A percentile compares a stretch with the other conserved stretches of the same genome.
Evolutionary conservation across 2,329 filamentous ascomycete genomes (phyloP).

Genomic region (Penicillium sp.): DNA sequence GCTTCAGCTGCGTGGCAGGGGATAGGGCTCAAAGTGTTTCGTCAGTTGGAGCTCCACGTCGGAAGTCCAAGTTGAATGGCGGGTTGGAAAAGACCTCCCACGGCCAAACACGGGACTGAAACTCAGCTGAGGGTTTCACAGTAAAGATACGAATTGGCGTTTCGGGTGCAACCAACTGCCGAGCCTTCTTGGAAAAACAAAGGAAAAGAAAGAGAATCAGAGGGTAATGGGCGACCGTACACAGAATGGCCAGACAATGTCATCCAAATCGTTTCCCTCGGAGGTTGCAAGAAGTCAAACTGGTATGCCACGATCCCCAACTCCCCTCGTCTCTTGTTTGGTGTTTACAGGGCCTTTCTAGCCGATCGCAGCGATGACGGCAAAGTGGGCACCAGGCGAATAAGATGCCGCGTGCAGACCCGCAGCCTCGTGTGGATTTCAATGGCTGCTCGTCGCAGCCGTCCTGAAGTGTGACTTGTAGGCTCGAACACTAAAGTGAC

Average conservation of each 20-base stretch:
- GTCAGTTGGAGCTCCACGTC: slow-evolving; percentile 26
- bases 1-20: slow-evolving; percentile 11
- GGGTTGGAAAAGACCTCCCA: slow-evolving; percentile 13
- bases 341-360: slow-evolving; percentile 19
- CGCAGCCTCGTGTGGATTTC: slow-evolving; percentile 9
- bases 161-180: too few species aligned
- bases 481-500: neutral
- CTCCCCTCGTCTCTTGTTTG: slow-evolving; percentile 10
- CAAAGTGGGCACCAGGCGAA: slow-evolving; percentile 16
- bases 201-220: too few species aligned
- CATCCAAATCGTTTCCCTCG: too few species aligned
- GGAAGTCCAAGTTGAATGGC: slow-evolving; percentile 17
- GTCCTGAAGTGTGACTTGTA: neutral
- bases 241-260: too few species aligned
- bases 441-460: neutral
- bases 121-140: slow-evolving; percentile 20
- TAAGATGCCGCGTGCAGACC: slow-evolving; percentile 14
- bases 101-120: slow-evolving; percentile 12
- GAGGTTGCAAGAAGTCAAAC: slow-evolving; percentile 2
- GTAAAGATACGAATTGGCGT: too few species aligned
- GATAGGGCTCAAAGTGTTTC: slow-evolving; percentile 9
- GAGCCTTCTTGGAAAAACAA: too few species aligned
- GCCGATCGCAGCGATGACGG: slow-evolving; percentile 16
- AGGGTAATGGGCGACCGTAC: too few species aligned
- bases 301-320: slow-evolving; percentile 4